Conservation (phyloP, 768 basidiomycete species). For the Chiua virens region DNA sequence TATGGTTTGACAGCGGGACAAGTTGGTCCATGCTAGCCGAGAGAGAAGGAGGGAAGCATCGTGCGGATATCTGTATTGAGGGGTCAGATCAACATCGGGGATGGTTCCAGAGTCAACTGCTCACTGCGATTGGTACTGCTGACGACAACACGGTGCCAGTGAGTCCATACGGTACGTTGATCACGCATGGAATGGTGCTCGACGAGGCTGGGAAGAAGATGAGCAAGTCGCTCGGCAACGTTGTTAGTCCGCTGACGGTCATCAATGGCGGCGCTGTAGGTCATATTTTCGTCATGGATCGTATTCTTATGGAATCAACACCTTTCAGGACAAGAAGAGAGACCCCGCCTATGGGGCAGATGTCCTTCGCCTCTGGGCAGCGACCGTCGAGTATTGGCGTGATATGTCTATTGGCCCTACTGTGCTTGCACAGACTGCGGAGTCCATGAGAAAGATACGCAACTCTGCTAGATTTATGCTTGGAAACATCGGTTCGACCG, state of each 20-base stretch:
- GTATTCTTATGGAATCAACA: neutral
- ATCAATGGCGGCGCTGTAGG: conserved; percentile 75
- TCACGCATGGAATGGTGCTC: conserved; percentile 97
- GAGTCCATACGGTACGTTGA: conserved; percentile 72
- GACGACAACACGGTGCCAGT: conserved; percentile 15
- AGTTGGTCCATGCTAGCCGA: conserved; percentile 81
- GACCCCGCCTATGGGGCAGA: conserved; percentile 85
- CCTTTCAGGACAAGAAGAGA: conserved; percentile 57
- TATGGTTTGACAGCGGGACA: conserved; percentile 98
- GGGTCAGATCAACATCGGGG: conserved; percentile 98
- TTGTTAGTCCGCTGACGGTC: conserved; percentile 80
- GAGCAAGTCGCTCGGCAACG: conserved; percentile 97
- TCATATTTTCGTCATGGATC: conserved; percentile 3
- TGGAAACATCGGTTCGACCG: conserved; percentile 59
- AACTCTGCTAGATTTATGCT: conserved; percentile 86
- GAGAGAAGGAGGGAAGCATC: conserved; percentile 39
- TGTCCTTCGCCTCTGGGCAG: conserved; percentile 86
- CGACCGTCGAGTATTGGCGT: conserved; percentile 84
- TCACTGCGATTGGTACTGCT: conserved; percentile 66
- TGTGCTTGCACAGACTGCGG: conserved; percentile 70
- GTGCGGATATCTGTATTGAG: conserved; percentile 89
- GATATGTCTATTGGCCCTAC: conserved; percentile 86
- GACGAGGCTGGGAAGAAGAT: conserved; percentile 89
- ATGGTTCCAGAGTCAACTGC: conserved; percentile 96
- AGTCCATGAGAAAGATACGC: conserved; percentile 79